phyloP scores from a whole-genome alignment of 108 stramenopile species.

The Stephanodiscus minutulus region DNA sequence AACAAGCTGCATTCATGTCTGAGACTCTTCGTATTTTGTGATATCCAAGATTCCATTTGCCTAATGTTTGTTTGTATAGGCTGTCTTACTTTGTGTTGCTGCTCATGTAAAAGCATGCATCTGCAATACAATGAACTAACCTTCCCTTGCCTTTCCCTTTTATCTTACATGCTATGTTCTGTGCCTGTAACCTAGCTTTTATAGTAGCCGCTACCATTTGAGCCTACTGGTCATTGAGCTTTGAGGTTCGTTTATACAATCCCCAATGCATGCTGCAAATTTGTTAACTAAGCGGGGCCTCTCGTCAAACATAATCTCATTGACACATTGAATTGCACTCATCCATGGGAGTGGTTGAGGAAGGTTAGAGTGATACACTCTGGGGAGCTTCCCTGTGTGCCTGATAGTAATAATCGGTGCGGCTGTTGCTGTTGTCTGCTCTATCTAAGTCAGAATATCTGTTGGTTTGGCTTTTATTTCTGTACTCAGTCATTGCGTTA shows the following conservation, averaged over 20 bases:
- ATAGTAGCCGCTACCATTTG: too few species aligned
- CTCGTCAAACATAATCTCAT: conserved; percentile 30
- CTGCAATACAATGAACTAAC: not conserved
- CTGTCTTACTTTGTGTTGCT: not conserved
- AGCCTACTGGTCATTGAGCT: too few species aligned
- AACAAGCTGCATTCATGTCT: conserved; percentile 11
- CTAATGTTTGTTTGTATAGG: not conserved
- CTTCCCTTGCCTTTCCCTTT: conserved; percentile 24
- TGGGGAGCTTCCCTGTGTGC: conserved; percentile 23
- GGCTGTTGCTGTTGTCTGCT: too few species aligned
- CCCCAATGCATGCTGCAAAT: conserved; percentile 19
- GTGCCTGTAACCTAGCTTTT: too few species aligned
- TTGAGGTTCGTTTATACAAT: conserved; percentile 26
- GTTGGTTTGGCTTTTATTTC: conserved; percentile 13
- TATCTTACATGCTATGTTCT: too few species aligned
- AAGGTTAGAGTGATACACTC: conserved; percentile 15
- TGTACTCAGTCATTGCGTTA: conserved; percentile 24
- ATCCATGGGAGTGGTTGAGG: conserved; percentile 10
- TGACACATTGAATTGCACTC: conserved; percentile 5
- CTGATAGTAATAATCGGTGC: too few species aligned
- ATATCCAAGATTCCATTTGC: conserved; percentile 27
- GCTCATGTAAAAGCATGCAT: not conserved
- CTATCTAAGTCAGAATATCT: conserved; percentile 2
- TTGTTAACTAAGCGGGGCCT: conserved; percentile 34
- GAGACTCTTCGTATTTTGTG: conserved; percentile 26